Conservation (phyloP, 305 asterid genomes). For the Fraxinus baroniana region DNA sequence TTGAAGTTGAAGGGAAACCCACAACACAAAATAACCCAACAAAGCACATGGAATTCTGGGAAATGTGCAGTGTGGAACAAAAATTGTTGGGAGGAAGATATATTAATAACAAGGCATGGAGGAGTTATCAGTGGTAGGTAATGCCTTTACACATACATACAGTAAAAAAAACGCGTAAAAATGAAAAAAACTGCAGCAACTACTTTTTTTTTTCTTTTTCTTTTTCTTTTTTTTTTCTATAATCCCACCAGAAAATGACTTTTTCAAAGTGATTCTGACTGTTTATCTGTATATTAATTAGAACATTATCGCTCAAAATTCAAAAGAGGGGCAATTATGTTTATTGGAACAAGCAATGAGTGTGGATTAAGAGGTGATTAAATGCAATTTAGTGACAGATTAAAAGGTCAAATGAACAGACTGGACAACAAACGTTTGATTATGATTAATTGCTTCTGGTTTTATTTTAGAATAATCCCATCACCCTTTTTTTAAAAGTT, state of each 20-base stretch:
- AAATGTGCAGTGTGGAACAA: slow-evolving; percentile 18
- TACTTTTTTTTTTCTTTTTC: neutral
- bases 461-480: neutral
- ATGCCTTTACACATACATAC: slow-evolving; percentile 28
- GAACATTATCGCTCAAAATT: slow-evolving; percentile 4
- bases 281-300: slow-evolving; percentile 28
- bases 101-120: slow-evolving; percentile 38
- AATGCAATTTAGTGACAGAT: slow-evolving; percentile 23
- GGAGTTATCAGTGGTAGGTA: slow-evolving; percentile 53
- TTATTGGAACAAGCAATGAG: slow-evolving; percentile 7
- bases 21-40: neutral
- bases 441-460: neutral
- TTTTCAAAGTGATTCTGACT: slow-evolving; percentile 37
- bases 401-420: slow-evolving; percentile 34
- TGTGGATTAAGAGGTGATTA: slow-evolving; percentile 6
- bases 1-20: slow-evolving; percentile 37
- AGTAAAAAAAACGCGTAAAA: slow-evolving; percentile 45
- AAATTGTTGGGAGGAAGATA: neutral
- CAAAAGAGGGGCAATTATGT: slow-evolving; percentile 10
- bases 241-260: slow-evolving; percentile 6
- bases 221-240: neutral
- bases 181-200: neutral
- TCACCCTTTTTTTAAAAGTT: neutral
- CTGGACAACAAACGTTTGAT: slow-evolving; percentile 20
- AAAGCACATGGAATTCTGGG: slow-evolving; percentile 31